Evolutionary conservation across 108 stramenopile genomes (phyloP).

Genomic region (Nitzschia palea): DNA sequence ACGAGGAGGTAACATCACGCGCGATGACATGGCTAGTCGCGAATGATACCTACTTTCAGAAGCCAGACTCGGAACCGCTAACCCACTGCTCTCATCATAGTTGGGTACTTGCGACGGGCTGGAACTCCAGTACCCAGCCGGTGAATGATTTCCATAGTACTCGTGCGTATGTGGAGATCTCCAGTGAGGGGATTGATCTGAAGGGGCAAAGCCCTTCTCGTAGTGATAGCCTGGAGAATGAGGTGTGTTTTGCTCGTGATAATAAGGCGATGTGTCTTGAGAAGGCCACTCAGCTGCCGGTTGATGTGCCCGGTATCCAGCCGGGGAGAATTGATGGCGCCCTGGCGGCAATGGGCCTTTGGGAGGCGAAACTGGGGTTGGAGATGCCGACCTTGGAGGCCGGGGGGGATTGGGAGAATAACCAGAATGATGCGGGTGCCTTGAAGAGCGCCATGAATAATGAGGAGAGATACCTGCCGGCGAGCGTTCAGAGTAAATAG

Average conservation of each 20-base stretch:
- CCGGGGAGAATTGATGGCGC: conserved; percentile 23
- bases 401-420: background rate
- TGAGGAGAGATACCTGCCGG: background rate
- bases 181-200: conserved; percentile 1
- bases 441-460: background rate
- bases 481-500: too few species aligned
- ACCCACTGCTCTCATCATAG: conserved; percentile 11
- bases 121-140: conserved; percentile 4
- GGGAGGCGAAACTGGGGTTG: conserved; percentile 7
- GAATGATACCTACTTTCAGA: conserved; percentile 6
- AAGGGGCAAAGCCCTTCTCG: background rate
- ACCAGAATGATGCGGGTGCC: background rate
- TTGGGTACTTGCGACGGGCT: too few species aligned
- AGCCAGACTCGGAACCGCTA: conserved; percentile 35
- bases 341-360: conserved; percentile 25
- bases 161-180: background rate
- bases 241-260: conserved; percentile 1
- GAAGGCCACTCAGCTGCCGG: conserved; percentile 20
- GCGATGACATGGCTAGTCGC: background rate
- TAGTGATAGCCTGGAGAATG: conserved; percentile 3
- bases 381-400: conserved; percentile 10
- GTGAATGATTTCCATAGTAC: background rate
- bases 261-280: background rate
- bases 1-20: conserved; percentile 9
- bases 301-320: conserved; percentile 16